Evolutionary conservation across 1,284 basidiomycete genomes (phyloP).

Genomic region (Rhodotorula sp.): DNA sequence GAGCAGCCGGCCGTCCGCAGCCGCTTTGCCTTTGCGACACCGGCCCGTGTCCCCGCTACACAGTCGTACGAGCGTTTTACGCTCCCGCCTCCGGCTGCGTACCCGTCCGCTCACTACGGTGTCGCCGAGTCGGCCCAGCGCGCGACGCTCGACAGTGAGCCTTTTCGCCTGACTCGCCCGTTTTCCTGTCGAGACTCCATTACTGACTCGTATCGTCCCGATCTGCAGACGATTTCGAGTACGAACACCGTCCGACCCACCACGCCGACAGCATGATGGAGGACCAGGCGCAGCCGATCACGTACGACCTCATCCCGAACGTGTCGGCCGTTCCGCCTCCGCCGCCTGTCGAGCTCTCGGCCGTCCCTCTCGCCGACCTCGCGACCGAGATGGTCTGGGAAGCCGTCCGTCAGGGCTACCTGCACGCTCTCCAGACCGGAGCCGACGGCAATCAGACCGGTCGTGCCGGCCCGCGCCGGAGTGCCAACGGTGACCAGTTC

Average conservation of each 20-base stretch:
- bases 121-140: constrained; percentile 27
- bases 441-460: constrained; percentile 16
- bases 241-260: constrained; percentile 28
- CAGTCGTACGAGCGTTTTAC: constrained; percentile 11
- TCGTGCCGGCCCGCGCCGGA: constrained; percentile 22
- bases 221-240: constrained; percentile 19
- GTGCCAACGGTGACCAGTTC: constrained; percentile 30
- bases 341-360: constrained; percentile 43
- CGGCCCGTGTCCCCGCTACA: constrained; percentile 5
- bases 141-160: constrained; percentile 33
- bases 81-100: constrained; percentile 24
- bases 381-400: constrained; percentile 45
- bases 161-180: neutral
- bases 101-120: constrained; percentile 13
- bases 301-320: constrained; percentile 42
- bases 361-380: constrained; percentile 43
- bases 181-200: neutral
- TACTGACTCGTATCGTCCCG: neutral
- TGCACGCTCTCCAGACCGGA: constrained; percentile 18
- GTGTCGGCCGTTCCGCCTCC: constrained; percentile 43
- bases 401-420: constrained; percentile 36
- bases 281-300: constrained; percentile 22
- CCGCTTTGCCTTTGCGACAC: constrained; percentile 31
- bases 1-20: constrained; percentile 20
- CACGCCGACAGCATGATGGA: constrained; percentile 2